Conservation (phyloP, 2,329 filamentous ascomycete species). For the Pseudogymnoascus sp. region DNA sequence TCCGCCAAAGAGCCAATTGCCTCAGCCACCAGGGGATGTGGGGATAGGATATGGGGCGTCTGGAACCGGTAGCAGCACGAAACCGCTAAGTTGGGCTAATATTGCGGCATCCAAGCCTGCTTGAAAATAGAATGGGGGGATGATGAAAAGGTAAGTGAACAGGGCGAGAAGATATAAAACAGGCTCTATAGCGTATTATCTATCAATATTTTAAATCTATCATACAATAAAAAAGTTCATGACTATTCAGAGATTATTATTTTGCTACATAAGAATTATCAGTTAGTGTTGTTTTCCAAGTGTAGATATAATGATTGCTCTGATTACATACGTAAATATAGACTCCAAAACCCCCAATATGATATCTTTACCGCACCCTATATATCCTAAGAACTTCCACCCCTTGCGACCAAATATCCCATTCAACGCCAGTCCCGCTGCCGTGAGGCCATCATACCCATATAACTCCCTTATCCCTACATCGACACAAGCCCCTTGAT, state of each 20-base stretch:
- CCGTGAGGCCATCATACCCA: conserved; percentile 1
- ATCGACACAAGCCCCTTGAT: conserved; percentile 25
- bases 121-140: background rate
- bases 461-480: background rate
- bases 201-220: background rate
- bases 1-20: background rate
- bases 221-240: background rate
- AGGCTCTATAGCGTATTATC: background rate
- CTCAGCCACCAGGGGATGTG: background rate
- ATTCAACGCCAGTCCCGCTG: background rate
- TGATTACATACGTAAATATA: background rate
- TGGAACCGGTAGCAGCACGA: background rate
- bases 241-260: background rate
- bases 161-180: background rate
- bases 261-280: background rate
- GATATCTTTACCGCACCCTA: background rate
- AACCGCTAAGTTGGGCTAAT: background rate
- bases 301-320: background rate
- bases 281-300: background rate
- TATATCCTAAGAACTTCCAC: background rate
- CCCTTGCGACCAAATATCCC: background rate
- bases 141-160: background rate
- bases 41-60: background rate
- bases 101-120: background rate
- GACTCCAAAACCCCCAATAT: background rate